Percentiles rank a stretch among this genome's conserved stretches.
Conservation (phyloP, 2,329 filamentous ascomycete genomes). For the Cordyceps cateniannulata region DNA sequence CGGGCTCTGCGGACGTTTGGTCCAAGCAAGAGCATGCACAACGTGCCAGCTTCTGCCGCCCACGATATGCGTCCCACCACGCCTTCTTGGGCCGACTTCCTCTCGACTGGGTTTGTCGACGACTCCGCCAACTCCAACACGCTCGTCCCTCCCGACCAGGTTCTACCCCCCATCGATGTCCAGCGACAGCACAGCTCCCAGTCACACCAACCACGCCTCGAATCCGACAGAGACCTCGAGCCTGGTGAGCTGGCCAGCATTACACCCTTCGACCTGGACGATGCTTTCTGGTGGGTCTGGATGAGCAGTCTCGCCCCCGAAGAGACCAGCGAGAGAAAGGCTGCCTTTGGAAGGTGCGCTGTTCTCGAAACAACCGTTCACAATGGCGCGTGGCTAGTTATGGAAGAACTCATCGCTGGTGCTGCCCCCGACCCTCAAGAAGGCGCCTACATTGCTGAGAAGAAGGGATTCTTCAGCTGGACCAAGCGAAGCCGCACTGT, state of each 20-base stretch:
- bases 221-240: conserved; percentile 63
- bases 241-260: conserved; percentile 95
- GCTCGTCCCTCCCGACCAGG: conserved; percentile 84
- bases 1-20: conserved; percentile 24
- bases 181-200: conserved; percentile 80
- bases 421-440: conserved; percentile 78
- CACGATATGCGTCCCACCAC: conserved; percentile 78
- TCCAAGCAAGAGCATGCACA: conserved; percentile 5
- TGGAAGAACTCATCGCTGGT: conserved; percentile 94
- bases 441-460: conserved; percentile 87
- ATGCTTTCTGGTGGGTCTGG: conserved; percentile 99
- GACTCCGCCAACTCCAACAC: conserved; percentile 60
- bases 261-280: conserved; percentile 76
- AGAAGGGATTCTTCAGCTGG: conserved; percentile 90
- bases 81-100: conserved; percentile 96
- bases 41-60: conserved; percentile 56
- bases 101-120: conserved; percentile 87
- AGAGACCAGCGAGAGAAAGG: conserved; percentile 78
- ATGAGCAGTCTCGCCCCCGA: conserved; percentile 92
- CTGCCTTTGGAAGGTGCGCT: conserved; percentile 89
- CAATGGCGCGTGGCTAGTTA: conserved; percentile 80
- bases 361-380: conserved; percentile 82
- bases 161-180: conserved; percentile 75
- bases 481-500: conserved; percentile 60
- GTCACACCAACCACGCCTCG: conserved; percentile 69